phyloP scores from a whole-genome alignment of 2,329 filamentous ascomycete species.

The Fusarium praegraminearum region DNA sequence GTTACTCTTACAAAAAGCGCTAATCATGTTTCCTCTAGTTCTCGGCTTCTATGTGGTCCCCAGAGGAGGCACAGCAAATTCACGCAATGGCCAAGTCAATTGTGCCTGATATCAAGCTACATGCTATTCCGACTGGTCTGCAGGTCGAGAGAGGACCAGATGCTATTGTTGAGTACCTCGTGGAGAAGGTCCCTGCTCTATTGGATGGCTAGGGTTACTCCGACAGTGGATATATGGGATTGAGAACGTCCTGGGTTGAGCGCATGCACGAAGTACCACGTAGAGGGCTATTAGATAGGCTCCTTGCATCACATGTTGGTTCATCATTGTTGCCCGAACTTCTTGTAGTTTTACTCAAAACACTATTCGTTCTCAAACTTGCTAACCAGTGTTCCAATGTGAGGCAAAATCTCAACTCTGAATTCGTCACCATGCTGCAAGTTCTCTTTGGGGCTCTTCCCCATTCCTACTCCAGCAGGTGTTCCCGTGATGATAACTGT shows the following conservation, averaged over 20 bases:
- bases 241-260: too few species aligned
- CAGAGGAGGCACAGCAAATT: slow-evolving; percentile 14
- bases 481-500: slow-evolving; percentile 60
- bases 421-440: slow-evolving; percentile 58
- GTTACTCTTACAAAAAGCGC: rapidly evolving
- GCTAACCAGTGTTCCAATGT: slow-evolving; percentile 59
- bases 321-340: not conserved
- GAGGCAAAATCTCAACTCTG: slow-evolving; percentile 56
- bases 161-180: slow-evolving; percentile 20
- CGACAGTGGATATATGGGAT: not conserved
- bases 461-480: slow-evolving; percentile 57
- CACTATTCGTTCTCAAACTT: slow-evolving; percentile 29
- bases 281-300: not conserved
- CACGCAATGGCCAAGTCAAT: slow-evolving; percentile 24
- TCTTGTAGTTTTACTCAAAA: not conserved
- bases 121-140: slow-evolving; percentile 15
- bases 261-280: too few species aligned
- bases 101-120: slow-evolving; percentile 11
- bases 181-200: slow-evolving; percentile 20
- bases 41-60: slow-evolving; percentile 20
- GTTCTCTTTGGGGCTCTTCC: slow-evolving; percentile 53
- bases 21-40: not conserved
- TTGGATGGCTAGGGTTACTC: slow-evolving; percentile 6
- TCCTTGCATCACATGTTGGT: too few species aligned
- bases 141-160: slow-evolving; percentile 16